These are phyloP conservation scores for Malassezia vespertilionis DNA, from an alignment of 1,284 basidiomycete genomes.

Conservation along the genomic window DNA sequence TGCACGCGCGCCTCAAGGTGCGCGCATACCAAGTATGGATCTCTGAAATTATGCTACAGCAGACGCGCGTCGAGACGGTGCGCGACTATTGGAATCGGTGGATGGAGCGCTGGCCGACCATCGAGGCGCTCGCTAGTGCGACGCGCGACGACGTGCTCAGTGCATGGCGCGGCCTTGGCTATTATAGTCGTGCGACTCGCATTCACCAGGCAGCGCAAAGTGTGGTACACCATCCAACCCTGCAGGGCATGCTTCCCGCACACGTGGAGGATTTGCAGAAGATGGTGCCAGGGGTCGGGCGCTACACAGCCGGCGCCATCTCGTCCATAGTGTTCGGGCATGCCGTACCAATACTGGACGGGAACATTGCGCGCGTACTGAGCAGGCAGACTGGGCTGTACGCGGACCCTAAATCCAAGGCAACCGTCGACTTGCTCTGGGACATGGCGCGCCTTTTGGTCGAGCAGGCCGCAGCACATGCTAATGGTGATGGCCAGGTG, in stretches of 20 bases:
- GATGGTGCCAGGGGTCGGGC: constrained; percentile 75
- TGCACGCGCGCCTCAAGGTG: constrained; percentile 49
- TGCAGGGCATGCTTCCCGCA: constrained; percentile 65
- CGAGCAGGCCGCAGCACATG: constrained; percentile 3
- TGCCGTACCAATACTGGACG: constrained; percentile 38
- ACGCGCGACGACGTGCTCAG: constrained; percentile 45
- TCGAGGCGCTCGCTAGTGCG: constrained; percentile 61
- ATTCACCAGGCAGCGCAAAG: constrained; percentile 38
- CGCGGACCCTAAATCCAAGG: constrained; percentile 33
- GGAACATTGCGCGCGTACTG: constrained; percentile 38
- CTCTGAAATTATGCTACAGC: constrained; percentile 92
- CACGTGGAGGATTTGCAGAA: constrained; percentile 70
- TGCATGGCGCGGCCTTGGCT: constrained; percentile 42
- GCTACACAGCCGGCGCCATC: constrained; percentile 60
- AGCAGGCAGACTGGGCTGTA: constrained; percentile 36
- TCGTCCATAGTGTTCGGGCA: constrained; percentile 40
- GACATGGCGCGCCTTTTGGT: constrained; percentile 29
- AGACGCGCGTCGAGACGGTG: constrained; percentile 57
- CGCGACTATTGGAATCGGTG: constrained; percentile 37
- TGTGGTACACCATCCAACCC: constrained; percentile 23
- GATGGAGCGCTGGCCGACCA: constrained; percentile 39
- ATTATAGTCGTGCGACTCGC: constrained; percentile 42
- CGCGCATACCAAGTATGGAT: constrained; percentile 61
- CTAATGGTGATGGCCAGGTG: constrained; percentile 2
- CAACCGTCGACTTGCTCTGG: constrained; percentile 36